Evolutionary conservation across 805 yeast genomes (phyloP).

Genomic region (Lachancea sp.): DNA sequence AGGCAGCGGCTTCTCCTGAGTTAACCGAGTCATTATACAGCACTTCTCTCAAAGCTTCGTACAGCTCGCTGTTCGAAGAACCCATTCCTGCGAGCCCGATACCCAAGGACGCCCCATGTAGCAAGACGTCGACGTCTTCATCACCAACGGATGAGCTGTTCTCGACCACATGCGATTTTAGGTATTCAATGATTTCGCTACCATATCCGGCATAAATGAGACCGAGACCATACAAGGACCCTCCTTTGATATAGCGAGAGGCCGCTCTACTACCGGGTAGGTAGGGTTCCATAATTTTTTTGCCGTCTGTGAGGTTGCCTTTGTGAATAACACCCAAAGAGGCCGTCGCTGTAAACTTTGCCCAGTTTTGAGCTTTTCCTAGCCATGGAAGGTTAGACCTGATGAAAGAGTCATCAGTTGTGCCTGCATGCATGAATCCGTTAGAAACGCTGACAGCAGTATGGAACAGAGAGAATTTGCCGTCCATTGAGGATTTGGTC

Average conservation of each 20-base stretch:
- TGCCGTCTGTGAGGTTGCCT: conserved; percentile 90
- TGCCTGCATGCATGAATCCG: conserved; percentile 93
- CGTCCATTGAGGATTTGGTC: conserved; percentile 76
- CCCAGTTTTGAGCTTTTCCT: conserved; percentile 97
- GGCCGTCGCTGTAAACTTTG: conserved; percentile 95
- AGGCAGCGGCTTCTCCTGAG: conserved; percentile 94
- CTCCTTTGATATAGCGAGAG: conserved; percentile 90
- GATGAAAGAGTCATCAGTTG: conserved; percentile 90
- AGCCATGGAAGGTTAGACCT: conserved; percentile 91
- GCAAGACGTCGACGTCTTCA: conserved; percentile 69
- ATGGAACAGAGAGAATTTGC: conserved; percentile 89
- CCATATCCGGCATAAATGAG: conserved; percentile 96
- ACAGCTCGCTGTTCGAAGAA: conserved; percentile 62
- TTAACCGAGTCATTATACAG: conserved; percentile 86
- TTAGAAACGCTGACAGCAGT: conserved; percentile 92
- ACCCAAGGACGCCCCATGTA: conserved; percentile 95
- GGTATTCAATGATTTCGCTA: conserved; percentile 71
- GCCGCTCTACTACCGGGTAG: conserved; percentile 66
- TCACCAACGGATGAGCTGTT: conserved; percentile 53
- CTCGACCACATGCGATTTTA: conserved; percentile 65
- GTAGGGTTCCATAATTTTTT: conserved; percentile 79
- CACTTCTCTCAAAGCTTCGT: conserved; percentile 76
- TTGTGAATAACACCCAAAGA: conserved; percentile 95
- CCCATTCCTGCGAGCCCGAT: conserved; percentile 97
- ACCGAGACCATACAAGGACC: conserved; percentile 88